Evolutionary conservation across 176 grass and related monocot genomes (phyloP).

Genomic region (Musa itinerans): DNA sequence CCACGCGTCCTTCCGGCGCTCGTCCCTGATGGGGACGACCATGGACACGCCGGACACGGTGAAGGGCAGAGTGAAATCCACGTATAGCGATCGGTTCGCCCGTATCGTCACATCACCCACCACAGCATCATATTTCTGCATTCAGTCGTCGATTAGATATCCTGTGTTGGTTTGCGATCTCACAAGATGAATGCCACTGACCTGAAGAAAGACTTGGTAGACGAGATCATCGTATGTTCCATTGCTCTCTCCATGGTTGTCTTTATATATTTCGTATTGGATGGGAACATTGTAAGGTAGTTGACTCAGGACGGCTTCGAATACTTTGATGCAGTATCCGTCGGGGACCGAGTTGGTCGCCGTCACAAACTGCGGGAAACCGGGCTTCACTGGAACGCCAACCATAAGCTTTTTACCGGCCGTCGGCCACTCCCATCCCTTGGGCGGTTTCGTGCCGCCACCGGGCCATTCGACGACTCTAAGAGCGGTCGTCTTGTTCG

Average conservation of each 20-base stretch:
- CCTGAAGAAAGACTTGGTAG: conserved; percentile 55
- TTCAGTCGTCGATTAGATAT: background rate
- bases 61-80: conserved; percentile 19
- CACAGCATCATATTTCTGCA: conserved; percentile 49
- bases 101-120: conserved; percentile 14
- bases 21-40: conserved; percentile 11
- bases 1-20: background rate
- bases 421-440: conserved; percentile 62
- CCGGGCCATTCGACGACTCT: conserved; percentile 44
- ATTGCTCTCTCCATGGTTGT: conserved; percentile 29
- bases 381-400: conserved; percentile 47
- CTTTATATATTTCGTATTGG: conserved; percentile 11
- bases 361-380: conserved; percentile 34
- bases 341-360: background rate
- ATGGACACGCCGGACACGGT: conserved; percentile 16
- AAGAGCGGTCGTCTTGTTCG: conserved; percentile 11
- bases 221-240: conserved; percentile 63
- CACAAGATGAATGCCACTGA: conserved; percentile 11
- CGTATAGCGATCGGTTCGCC: conserved; percentile 9
- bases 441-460: conserved; percentile 13
- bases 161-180: background rate
- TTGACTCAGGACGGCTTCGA: conserved; percentile 27
- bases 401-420: conserved; percentile 26
- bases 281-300: conserved; percentile 27
- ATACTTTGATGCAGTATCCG: conserved; percentile 47